These are phyloP conservation scores for Tuctoria greenei DNA, from an alignment of 176 grass and related monocot genomes.

Conservation along the genomic window DNA sequence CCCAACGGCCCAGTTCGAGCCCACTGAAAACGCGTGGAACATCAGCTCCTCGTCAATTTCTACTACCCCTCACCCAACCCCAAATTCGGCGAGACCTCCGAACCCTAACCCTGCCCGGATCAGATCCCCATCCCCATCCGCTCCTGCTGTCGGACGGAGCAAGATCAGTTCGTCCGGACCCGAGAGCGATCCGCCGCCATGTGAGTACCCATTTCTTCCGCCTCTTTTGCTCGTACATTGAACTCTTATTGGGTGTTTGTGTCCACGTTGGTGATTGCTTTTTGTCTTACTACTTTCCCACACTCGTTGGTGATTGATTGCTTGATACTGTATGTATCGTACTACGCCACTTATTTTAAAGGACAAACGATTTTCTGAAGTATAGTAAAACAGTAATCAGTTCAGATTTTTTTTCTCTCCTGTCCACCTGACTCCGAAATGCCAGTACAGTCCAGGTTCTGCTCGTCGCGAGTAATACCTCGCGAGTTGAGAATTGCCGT, in stretches of 20 bases:
- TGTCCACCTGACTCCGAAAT: neutral
- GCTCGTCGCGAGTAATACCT: neutral
- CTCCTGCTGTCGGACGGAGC: neutral
- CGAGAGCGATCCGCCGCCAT: neutral
- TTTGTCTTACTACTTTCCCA: no score
- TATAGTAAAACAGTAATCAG: neutral
- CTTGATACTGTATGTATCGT: neutral
- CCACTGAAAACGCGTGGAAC: neutral
- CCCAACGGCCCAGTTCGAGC: neutral
- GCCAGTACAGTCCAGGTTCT: neutral
- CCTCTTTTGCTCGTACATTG: neutral
- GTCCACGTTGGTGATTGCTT: no score
- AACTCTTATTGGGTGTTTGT: neutral
- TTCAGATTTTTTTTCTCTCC: neutral
- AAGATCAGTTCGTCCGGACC: neutral
- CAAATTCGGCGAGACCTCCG: neutral
- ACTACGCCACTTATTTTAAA: neutral
- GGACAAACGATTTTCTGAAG: neutral
- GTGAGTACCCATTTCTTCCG: neutral
- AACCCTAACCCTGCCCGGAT: conserved; percentile 16
- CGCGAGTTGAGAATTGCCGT: neutral
- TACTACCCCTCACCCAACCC: neutral
- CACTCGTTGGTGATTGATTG: neutral
- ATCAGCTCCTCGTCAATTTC: neutral
- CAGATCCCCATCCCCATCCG: neutral